Base-by-base conservation (phyloP, 1,139 yeast species). In the Yamadazyma atmosphaerica region DNA sequence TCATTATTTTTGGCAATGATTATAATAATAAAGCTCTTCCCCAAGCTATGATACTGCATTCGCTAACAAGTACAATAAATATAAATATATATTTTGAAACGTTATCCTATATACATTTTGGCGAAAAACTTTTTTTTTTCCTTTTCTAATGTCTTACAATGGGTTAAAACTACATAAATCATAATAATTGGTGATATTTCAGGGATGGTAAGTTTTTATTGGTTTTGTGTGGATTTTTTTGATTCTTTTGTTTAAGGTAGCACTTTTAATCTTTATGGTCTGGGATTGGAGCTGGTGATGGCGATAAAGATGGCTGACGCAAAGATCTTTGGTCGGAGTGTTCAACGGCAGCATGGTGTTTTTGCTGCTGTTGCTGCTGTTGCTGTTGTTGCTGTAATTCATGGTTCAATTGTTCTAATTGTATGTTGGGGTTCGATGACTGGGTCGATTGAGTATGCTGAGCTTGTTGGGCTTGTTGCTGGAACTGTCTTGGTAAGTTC, bases 401-500 rank as follows among this genome's bases (percentile, higher is more conserved):
- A 33, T 41, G 43, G 19, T 37, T 41, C 29, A 41, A 37, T 34
- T 43, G 47, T 35, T 39, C 37, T 22, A 52, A 52, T 47, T 65
- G 68, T 4, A 28, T 28, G 16, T 28, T 28, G 31, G 31, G 5
- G n/a, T n/a, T n/a, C 7, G 19, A 43, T 21, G 42, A 39, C 28
- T 44, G 40, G 28, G 37, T 41, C 33, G 38, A 32, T 36, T 43
- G 47, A 32, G 29, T 41, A 32, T 38, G 37, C 32, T 41, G 43
- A 12, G 36, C 38, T 21, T 41, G 37, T 36, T 43, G 47, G 33
- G 42, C 37, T 28, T 53, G 53, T 46, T 65, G 68, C 50, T 67
- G 72, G 45, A 68, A 68, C 50, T 68, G 74, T 52, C 82, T 74
- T 43, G 89, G 89, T 46, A 83, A 75, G 57, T 88, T 87, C 21